Conservation (phyloP, 805 yeast species). For the Kuraishia molischiana region DNA sequence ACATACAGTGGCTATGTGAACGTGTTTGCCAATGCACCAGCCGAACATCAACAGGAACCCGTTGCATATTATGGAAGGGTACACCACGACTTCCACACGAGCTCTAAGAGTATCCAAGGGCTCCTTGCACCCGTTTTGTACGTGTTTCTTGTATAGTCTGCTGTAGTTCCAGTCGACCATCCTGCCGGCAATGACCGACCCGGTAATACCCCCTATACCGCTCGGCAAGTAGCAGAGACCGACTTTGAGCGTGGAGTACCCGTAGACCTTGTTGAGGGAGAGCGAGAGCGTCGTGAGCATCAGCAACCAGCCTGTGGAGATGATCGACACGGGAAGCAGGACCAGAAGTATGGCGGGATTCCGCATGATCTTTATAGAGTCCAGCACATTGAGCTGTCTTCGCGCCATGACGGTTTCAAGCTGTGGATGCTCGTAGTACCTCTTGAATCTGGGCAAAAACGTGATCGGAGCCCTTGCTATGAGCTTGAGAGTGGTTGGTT, state of each 20-base stretch:
- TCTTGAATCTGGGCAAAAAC: not conserved
- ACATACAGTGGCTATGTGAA: slow-evolving; percentile 44
- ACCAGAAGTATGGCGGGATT: slow-evolving; percentile 35
- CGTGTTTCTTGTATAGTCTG: not conserved
- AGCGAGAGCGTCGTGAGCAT: slow-evolving; percentile 58
- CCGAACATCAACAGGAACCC: slow-evolving; percentile 46
- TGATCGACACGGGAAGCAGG: slow-evolving; percentile 49
- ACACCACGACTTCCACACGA: slow-evolving; percentile 36
- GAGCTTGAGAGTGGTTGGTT: slow-evolving; percentile 28
- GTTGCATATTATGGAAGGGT: slow-evolving; percentile 29
- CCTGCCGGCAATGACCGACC: slow-evolving; percentile 52
- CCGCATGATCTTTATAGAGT: slow-evolving; percentile 32
- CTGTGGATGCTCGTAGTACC: not conserved
- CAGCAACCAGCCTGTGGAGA: slow-evolving; percentile 64
- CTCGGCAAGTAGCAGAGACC: slow-evolving; percentile 71
- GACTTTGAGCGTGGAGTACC: slow-evolving; percentile 39
- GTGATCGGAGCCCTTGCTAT: not conserved
- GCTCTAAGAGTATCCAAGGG: slow-evolving; percentile 46
- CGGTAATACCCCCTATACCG: slow-evolving; percentile 56
- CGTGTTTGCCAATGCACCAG: slow-evolving; percentile 52
- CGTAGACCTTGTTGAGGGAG: slow-evolving; percentile 37
- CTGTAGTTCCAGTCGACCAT: slow-evolving; percentile 41
- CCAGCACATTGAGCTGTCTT: slow-evolving; percentile 16
- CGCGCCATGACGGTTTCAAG: slow-evolving; percentile 2
- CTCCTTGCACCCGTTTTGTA: not conserved